Conservation (phyloP, 2,329 filamentous ascomycete genomes). For the Fusarium goolgardi region DNA sequence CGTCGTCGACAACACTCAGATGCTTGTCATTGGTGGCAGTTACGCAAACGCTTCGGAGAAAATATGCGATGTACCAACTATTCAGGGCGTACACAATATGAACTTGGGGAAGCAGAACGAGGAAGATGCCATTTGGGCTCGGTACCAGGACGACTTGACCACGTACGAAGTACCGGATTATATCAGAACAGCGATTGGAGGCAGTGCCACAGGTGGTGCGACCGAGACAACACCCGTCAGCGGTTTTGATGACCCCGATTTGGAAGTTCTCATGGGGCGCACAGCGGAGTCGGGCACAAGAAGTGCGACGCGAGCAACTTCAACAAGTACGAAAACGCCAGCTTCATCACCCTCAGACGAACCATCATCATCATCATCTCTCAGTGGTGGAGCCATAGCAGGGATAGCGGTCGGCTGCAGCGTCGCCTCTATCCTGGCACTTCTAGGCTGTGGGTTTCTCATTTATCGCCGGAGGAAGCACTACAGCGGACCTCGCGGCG, state of each 20-base stretch:
- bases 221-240: constrained; percentile 7
- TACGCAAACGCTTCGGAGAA: constrained; percentile 3
- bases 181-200: constrained; percentile 4
- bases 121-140: constrained; percentile 12
- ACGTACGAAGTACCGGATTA: constrained; percentile 8
- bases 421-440: constrained; percentile 1
- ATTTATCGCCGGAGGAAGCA: constrained; percentile 2
- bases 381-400: constrained; percentile 9
- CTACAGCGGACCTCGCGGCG: constrained; percentile 12
- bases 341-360: not conserved
- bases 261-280: constrained; percentile 7
- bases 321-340: not conserved
- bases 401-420: constrained; percentile 13
- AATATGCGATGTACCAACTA: not conserved
- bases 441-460: not conserved
- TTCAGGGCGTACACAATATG: constrained; percentile 15
- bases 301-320: constrained; percentile 3
- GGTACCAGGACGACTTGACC: not conserved
- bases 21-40: constrained; percentile 8
- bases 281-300: constrained; percentile 4
- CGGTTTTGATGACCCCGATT: constrained; percentile 13
- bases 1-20: constrained; percentile 1
- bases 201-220: not conserved
- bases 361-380: not conserved
- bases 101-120: constrained; percentile 15